Conservation (phyloP, 441 rosid species). For the Biscutella laevigata region DNA sequence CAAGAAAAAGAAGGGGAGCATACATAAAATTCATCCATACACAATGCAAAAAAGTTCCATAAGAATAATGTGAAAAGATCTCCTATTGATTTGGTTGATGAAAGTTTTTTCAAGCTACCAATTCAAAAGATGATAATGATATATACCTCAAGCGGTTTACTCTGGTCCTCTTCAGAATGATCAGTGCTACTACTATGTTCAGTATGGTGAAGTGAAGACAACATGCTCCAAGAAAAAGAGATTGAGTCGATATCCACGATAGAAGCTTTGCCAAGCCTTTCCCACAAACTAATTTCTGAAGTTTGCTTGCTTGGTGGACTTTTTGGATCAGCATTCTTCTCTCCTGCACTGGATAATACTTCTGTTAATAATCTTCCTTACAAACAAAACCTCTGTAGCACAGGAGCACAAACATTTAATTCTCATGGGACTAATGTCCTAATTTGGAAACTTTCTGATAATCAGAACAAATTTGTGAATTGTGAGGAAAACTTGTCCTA, state of each 20-base stretch:
- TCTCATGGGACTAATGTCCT: not conserved
- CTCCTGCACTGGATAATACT: conserved; percentile 50
- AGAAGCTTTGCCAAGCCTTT: conserved; percentile 81
- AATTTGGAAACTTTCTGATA: conserved; percentile 9
- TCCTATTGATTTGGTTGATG: not conserved
- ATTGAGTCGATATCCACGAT: conserved; percentile 57
- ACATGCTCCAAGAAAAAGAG: conserved; percentile 77
- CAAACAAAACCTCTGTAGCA: not conserved
- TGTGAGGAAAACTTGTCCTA: not conserved
- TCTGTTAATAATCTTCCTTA: conserved; percentile 4
- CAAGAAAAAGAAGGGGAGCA: conserved; percentile 15
- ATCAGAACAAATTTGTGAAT: not conserved
- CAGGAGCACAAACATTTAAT: not conserved
- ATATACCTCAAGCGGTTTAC: conserved; percentile 77
- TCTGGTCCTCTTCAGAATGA: conserved; percentile 81
- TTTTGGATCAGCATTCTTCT: conserved; percentile 39
- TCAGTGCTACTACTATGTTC: conserved; percentile 85
- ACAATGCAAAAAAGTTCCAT: not conserved
- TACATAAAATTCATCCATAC: not conserved
- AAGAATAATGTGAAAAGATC: too few species aligned
- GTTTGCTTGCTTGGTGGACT: conserved; percentile 42
- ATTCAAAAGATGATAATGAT: not conserved
- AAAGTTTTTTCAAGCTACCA: not conserved
- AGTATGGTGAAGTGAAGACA: conserved; percentile 92
- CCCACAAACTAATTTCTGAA: conserved; percentile 76